These are phyloP conservation scores for Aureobasidium pullulans DNA, from an alignment of 2,329 filamentous ascomycete genomes.

Conservation along the genomic window DNA sequence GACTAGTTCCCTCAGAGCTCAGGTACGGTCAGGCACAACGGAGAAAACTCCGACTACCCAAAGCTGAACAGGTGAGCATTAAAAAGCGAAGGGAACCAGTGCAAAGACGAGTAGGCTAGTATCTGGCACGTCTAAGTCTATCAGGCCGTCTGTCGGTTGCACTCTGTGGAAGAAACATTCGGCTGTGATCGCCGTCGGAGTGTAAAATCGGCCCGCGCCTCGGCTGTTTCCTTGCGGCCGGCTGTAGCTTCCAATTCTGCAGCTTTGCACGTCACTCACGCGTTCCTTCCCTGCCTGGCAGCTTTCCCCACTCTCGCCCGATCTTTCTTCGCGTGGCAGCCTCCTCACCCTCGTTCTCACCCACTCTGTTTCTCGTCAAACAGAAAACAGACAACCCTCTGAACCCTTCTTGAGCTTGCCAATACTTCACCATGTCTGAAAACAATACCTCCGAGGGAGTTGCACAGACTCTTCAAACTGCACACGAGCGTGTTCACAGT, in stretches of 20 bases:
- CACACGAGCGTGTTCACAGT: constrained; percentile 5
- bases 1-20: not conserved
- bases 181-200: no score
- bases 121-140: no score
- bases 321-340: constrained; percentile 6
- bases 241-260: not conserved
- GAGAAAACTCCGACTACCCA: not conserved
- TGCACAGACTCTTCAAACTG: not conserved
- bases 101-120: no score
- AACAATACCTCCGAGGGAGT: constrained; percentile 8
- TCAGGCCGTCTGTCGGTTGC: no score
- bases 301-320: constrained; percentile 5
- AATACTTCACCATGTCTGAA: not conserved
- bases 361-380: not conserved
- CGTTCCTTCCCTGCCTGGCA: not conserved
- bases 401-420: not conserved
- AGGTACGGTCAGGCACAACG: not conserved
- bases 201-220: no score
- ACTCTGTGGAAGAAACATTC: no score
- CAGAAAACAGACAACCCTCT: not conserved
- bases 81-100: no score
- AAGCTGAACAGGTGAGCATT: no score
- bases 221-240: not conserved
- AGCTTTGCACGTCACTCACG: not conserved
- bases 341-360: not conserved